Conservation (phyloP, 1,284 basidiomycete species). For the Moesziomyces aphidis region DNA sequence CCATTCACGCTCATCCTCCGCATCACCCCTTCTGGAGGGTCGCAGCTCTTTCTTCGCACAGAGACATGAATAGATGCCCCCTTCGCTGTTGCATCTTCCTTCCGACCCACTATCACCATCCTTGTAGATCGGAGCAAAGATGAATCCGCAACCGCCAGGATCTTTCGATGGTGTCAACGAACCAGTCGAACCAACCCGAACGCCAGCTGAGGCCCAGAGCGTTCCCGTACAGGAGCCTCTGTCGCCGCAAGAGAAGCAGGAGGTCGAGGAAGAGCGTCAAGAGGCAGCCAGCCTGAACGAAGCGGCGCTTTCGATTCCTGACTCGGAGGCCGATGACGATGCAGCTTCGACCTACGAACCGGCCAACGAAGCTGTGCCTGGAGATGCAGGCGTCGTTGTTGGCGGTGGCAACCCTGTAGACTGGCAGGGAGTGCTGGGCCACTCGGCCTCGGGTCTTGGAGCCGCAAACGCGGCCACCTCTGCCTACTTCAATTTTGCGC, state of each 20-base stretch:
- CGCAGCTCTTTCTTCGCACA: not conserved
- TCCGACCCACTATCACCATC: constrained; percentile 1
- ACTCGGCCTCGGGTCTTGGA: constrained; percentile 40
- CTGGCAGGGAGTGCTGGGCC: constrained; percentile 47
- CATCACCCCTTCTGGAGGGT: not conserved
- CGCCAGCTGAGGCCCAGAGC: not conserved
- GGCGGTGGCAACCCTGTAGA: constrained; percentile 13
- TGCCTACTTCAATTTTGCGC: constrained; percentile 53
- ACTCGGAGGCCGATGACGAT: constrained; percentile 40
- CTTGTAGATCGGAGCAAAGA: constrained; percentile 4
- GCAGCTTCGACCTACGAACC: constrained; percentile 14
- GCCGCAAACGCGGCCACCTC: constrained; percentile 57
- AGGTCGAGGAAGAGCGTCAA: constrained; percentile 31
- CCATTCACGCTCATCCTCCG: constrained; percentile 28
- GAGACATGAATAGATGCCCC: not conserved
- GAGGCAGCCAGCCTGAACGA: constrained; percentile 45
- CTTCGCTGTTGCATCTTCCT: not conserved
- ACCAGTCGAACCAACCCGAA: not conserved
- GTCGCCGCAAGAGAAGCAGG: constrained; percentile 16
- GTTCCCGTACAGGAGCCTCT: not conserved
- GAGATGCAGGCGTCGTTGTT: constrained; percentile 25
- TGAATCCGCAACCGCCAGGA: constrained; percentile 29
- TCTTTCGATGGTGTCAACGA: constrained; percentile 14
- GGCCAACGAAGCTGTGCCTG: constrained; percentile 20
- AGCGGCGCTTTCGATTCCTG: constrained; percentile 52